Evolutionary conservation across 768 basidiomycete species (phyloP), one percentile per base, ranked within the genome.

Genomic region (Rickenella mellea): DNA sequence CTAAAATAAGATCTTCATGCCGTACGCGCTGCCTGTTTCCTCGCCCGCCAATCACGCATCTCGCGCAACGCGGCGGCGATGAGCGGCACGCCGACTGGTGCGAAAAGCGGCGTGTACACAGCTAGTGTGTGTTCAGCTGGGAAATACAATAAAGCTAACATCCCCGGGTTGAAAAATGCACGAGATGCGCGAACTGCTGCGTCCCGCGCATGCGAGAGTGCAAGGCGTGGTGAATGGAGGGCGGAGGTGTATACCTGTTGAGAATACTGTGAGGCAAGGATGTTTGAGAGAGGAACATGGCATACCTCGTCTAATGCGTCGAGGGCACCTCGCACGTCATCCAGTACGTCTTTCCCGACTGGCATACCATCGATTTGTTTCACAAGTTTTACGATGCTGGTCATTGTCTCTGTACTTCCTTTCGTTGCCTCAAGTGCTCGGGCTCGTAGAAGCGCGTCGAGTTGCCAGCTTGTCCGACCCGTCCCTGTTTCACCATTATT

Each of bases 121-220:
- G 93, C 93, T 58, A 91, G 93, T 57, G 87, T 97, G 67, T 98
- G 96, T 56, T 98, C 96, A 15, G 90, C 82, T 17, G 96, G 96
- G 63, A 98, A 98, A 62, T 99, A 99, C 17, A 99, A 70, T 56
- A 97, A 63, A 11, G 90, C 92, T 51, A 98, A 65, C 92, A 98
- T 96, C 15, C 85, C 87, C 0, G 94, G 96, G 59, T 91, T 88
- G 66, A 96, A 98, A 69, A 96, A 98, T 3, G 96, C 94, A 30
- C 80, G 73, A 2, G 84, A 87, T 9, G 90, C 75, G 27, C 80
- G 67, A 0, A 68, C 70, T 35, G 78, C 59, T 0, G 89, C 86
- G 43, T 66, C 58, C 11, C 73, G 69, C 1, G 87, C 88, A 55
- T 76, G 68, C 21, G 59, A 59, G 32, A 89, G 70, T 4, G 79